These are phyloP conservation scores for Arachnomyces sp. DNA, from an alignment of 2,329 filamentous ascomycete genomes.

Conservation along the genomic window DNA sequence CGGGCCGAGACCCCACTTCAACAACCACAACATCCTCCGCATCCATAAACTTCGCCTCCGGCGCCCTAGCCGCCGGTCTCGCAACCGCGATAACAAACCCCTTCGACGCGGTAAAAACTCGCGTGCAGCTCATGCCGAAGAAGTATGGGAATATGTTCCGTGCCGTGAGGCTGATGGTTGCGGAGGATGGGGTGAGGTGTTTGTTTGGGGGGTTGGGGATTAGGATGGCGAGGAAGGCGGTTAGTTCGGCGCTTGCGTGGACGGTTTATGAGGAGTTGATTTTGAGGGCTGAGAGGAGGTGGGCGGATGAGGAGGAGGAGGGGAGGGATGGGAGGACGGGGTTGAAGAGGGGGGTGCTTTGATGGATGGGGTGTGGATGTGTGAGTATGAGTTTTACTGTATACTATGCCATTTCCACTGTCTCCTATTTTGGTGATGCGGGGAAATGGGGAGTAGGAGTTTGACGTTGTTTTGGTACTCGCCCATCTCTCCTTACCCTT, in stretches of 20 bases:
- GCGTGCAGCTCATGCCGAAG: conserved; percentile 79
- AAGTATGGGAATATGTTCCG: conserved; percentile 76
- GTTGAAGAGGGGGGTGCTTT: no score
- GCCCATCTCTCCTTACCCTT: no score
- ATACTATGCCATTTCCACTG: no score
- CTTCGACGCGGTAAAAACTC: conserved; percentile 92
- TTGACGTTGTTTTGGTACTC: no score
- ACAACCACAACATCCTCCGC: conserved; percentile 17
- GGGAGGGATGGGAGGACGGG: conserved; percentile 6
- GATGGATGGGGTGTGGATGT: no score
- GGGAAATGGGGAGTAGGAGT: no score
- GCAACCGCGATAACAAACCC: conserved; percentile 91
- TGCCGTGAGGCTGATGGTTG: conserved; percentile 67
- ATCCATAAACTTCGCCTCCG: conserved; percentile 77
- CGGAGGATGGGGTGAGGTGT: conserved; percentile 68
- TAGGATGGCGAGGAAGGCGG: conserved; percentile 80
- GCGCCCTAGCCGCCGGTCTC: conserved; percentile 67
- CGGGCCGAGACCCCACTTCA: conserved; percentile 6
- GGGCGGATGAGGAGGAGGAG: conserved; percentile 22
- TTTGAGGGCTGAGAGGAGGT: conserved; percentile 53
- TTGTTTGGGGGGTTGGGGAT: conserved; percentile 80
- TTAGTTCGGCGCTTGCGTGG: conserved; percentile 94
- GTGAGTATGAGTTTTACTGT: no score
- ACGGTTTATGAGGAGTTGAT: conserved; percentile 94
- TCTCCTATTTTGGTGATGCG: no score